These are phyloP conservation scores for Ceratocystis variospora DNA, from an alignment of 2,329 filamentous ascomycete genomes.

Conservation along the genomic window DNA sequence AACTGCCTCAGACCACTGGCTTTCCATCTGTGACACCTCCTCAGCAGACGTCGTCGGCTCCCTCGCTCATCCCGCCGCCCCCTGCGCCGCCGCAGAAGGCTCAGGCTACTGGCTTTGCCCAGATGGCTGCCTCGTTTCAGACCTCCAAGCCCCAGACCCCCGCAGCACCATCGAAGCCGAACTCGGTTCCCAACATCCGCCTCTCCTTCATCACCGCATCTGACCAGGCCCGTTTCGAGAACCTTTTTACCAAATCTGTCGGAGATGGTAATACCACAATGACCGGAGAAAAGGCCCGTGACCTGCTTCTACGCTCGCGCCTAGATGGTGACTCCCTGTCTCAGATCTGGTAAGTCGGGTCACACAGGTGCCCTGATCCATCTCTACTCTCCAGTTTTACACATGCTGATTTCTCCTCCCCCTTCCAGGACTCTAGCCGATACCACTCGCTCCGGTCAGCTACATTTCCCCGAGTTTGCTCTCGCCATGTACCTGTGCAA, in stretches of 20 bases:
- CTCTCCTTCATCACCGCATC: constrained; percentile 90
- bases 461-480: constrained; percentile 95
- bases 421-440: constrained; percentile 69
- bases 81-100: constrained; percentile 50
- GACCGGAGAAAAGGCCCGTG: constrained; percentile 82
- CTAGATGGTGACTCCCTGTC: constrained; percentile 76
- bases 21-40: constrained; percentile 36
- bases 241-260: constrained; percentile 89
- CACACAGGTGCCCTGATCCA: background rate
- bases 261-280: constrained; percentile 72
- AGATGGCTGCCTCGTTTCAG: constrained; percentile 55
- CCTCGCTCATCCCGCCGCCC: constrained; percentile 30
- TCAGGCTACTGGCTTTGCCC: constrained; percentile 50
- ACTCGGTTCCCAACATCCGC: constrained; percentile 84
- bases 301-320: constrained; percentile 76
- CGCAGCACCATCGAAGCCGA: constrained; percentile 38
- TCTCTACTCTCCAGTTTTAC: background rate
- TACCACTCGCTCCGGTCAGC: constrained; percentile 87
- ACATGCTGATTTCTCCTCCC: constrained; percentile 8
- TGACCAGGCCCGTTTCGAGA: constrained; percentile 95
- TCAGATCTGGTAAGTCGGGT: constrained; percentile 63
- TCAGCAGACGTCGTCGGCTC: constrained; percentile 36
- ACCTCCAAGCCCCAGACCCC: constrained; percentile 33
- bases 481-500: constrained; percentile 98
- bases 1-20: constrained; percentile 32